These are phyloP conservation scores for Magnolia sinica DNA, from an alignment of 164 flowering plant species.

Conservation along the genomic window DNA sequence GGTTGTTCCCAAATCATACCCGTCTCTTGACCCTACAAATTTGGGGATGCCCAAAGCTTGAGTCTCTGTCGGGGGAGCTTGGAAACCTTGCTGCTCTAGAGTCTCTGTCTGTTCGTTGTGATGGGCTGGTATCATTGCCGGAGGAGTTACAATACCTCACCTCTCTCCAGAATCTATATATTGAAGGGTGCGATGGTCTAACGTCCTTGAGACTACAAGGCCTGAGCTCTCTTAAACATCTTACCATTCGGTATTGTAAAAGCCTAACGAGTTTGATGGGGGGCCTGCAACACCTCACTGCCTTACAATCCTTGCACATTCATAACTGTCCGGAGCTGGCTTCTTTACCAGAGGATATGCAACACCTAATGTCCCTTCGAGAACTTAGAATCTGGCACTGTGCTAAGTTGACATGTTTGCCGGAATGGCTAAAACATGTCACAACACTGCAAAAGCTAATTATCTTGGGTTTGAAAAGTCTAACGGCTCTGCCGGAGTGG, in stretches of 20 bases:
- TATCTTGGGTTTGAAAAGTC: neutral
- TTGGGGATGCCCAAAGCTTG: too few species aligned
- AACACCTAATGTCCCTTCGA: neutral
- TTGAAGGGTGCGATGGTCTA: neutral
- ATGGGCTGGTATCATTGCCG: too few species aligned
- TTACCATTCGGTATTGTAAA: neutral
- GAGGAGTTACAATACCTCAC: too few species aligned
- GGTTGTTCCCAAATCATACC: too few species aligned
- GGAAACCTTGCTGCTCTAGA: too few species aligned
- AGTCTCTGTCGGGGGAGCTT: too few species aligned
- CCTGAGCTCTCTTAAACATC: neutral
- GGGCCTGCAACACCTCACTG: neutral
- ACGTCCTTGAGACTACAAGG: neutral
- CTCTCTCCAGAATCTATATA: slow-evolving; percentile 7
- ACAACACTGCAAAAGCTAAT: neutral
- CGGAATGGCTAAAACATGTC: neutral
- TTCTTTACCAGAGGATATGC: neutral
- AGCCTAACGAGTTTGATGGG: neutral
- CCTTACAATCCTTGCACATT: neutral
- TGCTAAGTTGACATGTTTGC: neutral
- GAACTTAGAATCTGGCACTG: neutral
- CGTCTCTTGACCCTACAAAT: too few species aligned
- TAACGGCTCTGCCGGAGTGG: neutral
- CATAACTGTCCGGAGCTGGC: neutral
- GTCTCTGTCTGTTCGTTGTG: too few species aligned